Percentiles rank a stretch among this genome's conserved stretches.
phyloP scores from a whole-genome alignment of 345 rosid species.

The Citrus unshiu region DNA sequence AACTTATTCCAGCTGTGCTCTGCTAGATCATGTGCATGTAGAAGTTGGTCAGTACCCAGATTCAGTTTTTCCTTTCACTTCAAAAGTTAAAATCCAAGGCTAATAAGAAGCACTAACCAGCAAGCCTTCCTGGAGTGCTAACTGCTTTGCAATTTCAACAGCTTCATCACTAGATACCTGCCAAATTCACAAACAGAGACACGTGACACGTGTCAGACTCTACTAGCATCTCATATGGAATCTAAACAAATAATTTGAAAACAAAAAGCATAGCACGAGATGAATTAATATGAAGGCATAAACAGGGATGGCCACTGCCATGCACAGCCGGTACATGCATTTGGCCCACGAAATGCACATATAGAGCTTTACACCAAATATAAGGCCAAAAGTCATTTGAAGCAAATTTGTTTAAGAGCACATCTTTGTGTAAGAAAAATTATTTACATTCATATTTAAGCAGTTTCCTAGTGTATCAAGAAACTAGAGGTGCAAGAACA shows the following conservation, averaged over 20 bases:
- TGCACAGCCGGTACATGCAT: neutral
- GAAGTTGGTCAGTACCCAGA: neutral
- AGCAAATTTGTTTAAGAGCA: neutral
- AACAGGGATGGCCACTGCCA: neutral
- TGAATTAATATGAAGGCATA: neutral
- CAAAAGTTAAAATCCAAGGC: neutral
- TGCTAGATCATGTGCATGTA: neutral
- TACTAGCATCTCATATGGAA: neutral
- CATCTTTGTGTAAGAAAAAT: neutral
- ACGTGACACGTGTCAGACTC: neutral
- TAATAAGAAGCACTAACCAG: conserved; percentile 54
- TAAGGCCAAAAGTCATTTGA: neutral
- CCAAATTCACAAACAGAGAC: conserved; percentile 8
- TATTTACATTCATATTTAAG: neutral
- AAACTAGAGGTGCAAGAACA: neutral
- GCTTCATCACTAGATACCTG: conserved; percentile 94
- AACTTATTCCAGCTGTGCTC: neutral
- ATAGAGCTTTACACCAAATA: neutral
- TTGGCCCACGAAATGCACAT: neutral
- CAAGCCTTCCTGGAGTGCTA: conserved; percentile 96
- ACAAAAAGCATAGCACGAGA: neutral
- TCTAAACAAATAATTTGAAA: neutral
- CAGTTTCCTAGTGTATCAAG: neutral
- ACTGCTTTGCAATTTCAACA: conserved; percentile 91
- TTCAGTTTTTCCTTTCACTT: neutral